A percentile compares a stretch with the other conserved stretches of the same genome.
Evolutionary conservation across 768 basidiomycete genomes (phyloP).

Genomic region (Tephrocybe sp.): DNA sequence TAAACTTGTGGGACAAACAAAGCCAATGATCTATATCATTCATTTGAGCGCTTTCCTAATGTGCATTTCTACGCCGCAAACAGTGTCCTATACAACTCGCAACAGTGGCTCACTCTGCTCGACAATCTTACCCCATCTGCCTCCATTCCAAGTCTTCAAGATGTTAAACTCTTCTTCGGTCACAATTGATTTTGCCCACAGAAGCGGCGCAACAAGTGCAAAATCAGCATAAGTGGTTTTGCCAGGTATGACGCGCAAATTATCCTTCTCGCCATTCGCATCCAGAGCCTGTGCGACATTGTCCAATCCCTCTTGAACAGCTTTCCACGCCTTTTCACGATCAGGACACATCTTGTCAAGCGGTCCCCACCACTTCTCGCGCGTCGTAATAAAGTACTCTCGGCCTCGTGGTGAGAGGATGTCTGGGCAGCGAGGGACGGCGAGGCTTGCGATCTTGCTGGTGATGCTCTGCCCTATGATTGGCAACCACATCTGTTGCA

Average conservation of each 20-base stretch:
- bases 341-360: constrained; percentile 12
- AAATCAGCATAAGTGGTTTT: constrained; percentile 14
- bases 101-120: too few species aligned
- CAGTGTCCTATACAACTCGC: too few species aligned
- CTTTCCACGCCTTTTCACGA: constrained; percentile 10
- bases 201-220: neutral
- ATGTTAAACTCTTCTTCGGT: neutral
- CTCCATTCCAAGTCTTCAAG: constrained; percentile 13
- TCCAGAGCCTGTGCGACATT: constrained; percentile 13
- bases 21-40: too few species aligned
- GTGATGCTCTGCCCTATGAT: constrained; percentile 4
- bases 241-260: constrained; percentile 11
- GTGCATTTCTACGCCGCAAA: too few species aligned
- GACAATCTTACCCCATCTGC: constrained; percentile 7
- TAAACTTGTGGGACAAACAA: too few species aligned
- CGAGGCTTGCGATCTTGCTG: constrained; percentile 1
- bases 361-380: constrained; percentile 14
- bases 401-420: constrained; percentile 7
- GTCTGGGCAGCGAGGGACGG: constrained; percentile 1
- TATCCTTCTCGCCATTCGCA: constrained; percentile 3
- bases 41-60: too few species aligned
- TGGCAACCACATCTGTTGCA: constrained; percentile 10
- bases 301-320: constrained; percentile 9
- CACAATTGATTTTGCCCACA: neutral
- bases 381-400: constrained; percentile 13